phyloP scores from a whole-genome alignment of 192 early-diverging fungal genomes.

The Entomortierella beljakovae region DNA sequence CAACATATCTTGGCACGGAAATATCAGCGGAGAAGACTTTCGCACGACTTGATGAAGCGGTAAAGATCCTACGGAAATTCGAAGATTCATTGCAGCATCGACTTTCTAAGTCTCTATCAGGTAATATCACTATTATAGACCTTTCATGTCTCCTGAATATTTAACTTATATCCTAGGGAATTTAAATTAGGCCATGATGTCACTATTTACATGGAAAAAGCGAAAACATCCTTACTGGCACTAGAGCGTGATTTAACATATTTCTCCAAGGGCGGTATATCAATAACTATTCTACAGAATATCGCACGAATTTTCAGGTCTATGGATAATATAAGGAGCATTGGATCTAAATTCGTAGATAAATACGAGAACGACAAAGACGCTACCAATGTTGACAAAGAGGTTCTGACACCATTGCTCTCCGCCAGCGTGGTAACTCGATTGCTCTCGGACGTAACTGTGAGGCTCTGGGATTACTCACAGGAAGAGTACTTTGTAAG shows the following conservation, averaged over 20 bases:
- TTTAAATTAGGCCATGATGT: conserved; percentile 4
- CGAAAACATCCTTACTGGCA: neutral
- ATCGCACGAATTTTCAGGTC: conserved; percentile 43
- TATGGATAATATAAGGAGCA: conserved; percentile 33
- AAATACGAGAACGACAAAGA: conserved; percentile 3
- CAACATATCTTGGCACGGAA: neutral
- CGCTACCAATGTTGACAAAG: no score
- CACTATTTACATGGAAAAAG: neutral
- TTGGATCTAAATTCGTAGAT: conserved; percentile 31
- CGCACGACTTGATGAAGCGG: conserved; percentile 11
- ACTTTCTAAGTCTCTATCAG: conserved; percentile 3
- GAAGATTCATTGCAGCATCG: conserved; percentile 19
- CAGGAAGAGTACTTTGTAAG: conserved; percentile 19
- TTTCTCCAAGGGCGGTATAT: neutral
- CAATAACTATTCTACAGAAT: conserved; percentile 14
- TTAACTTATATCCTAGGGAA: neutral
- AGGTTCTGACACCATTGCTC: neutral
- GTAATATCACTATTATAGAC: neutral
- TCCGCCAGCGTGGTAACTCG: conserved; percentile 3
- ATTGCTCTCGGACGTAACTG: conserved; percentile 6
- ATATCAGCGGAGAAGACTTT: neutral
- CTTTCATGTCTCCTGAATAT: neutral
- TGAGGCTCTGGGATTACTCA: conserved; percentile 9
- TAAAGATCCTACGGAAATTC: conserved; percentile 16
- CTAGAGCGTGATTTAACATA: conserved; percentile 2